Conservation (phyloP, 306 rosid genomes). For the Begonia masoniana region DNA sequence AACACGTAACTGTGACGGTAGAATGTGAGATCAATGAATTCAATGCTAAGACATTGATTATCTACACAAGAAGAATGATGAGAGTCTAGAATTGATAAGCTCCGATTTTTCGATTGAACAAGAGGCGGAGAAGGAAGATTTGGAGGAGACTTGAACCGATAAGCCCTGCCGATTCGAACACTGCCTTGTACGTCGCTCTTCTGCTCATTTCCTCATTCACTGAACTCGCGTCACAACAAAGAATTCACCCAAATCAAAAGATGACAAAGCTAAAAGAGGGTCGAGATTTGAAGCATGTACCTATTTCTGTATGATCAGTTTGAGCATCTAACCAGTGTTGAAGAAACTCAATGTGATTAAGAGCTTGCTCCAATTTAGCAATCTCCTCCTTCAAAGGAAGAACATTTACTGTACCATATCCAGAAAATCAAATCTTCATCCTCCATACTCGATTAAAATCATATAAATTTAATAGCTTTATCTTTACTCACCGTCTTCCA, state of each 20-base stretch:
- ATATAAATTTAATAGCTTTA: not conserved
- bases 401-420: slow-evolving; percentile 59
- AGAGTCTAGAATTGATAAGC: slow-evolving; percentile 44
- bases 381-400: slow-evolving; percentile 72
- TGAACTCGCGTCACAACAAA: slow-evolving; percentile 17
- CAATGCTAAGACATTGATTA: not conserved
- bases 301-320: slow-evolving; percentile 82
- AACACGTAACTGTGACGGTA: not conserved
- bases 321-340: slow-evolving; percentile 97
- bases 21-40: not conserved
- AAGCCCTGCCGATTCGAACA: slow-evolving; percentile 62
- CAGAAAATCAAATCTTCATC: slow-evolving; percentile 2
- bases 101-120: slow-evolving; percentile 72
- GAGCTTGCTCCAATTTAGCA: slow-evolving; percentile 83
- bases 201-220: slow-evolving; percentile 82
- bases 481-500: slow-evolving; percentile 55
- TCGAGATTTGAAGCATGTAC: slow-evolving; percentile 17
- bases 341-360: slow-evolving; percentile 73
- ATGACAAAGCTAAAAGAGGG: no score
- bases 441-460: not conserved
- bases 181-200: slow-evolving; percentile 68
- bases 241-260: not conserved
- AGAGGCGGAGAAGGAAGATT: slow-evolving; percentile 61
- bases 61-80: not conserved
- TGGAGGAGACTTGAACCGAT: slow-evolving; percentile 70